A percentile compares a stretch with the other conserved stretches of the same genome.
Conservation (phyloP, 2,329 filamentous ascomycete genomes). For the Tricladium varicosporioides region DNA sequence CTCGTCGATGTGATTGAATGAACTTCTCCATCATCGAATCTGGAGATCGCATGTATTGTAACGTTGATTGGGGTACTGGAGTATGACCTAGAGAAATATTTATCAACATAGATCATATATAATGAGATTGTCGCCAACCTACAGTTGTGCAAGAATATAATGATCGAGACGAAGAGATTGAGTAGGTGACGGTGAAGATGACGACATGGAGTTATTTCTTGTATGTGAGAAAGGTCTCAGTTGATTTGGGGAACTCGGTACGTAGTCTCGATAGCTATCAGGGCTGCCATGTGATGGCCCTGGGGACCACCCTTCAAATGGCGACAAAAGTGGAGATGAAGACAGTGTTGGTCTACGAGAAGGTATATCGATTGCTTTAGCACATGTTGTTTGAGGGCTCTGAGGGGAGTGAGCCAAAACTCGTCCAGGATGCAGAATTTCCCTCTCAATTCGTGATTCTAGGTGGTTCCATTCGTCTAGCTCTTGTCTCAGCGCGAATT, state of each 20-base stretch:
- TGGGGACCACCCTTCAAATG: constrained; percentile 12
- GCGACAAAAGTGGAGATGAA: constrained; percentile 5
- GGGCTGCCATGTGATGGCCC: constrained; percentile 8
- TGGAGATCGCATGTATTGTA: constrained; percentile 13
- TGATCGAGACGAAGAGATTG: constrained; percentile 13
- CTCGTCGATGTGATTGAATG: constrained; percentile 13
- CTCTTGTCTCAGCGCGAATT: constrained; percentile 18
- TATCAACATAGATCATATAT: background rate
- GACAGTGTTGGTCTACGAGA: background rate
- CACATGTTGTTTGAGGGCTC: background rate
- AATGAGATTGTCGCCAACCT: background rate
- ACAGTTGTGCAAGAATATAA: constrained; percentile 15
- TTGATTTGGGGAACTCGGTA: constrained; percentile 12
- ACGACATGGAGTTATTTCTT: constrained; percentile 15
- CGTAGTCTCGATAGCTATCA: constrained; percentile 6
- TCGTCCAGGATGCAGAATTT: constrained; percentile 21
- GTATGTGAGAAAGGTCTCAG: constrained; percentile 4
- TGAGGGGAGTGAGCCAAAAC: background rate
- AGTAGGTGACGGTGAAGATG: constrained; percentile 12
- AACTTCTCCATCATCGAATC: constrained; percentile 19
- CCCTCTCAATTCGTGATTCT: constrained; percentile 23
- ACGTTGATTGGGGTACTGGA: constrained; percentile 1
- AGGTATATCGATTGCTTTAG: constrained; percentile 14
- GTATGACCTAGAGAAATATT: constrained; percentile 10
- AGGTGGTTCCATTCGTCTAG: constrained; percentile 24